phyloP scores from a whole-genome alignment of 106 monocot genomes.

The Vanilla planifolia region DNA sequence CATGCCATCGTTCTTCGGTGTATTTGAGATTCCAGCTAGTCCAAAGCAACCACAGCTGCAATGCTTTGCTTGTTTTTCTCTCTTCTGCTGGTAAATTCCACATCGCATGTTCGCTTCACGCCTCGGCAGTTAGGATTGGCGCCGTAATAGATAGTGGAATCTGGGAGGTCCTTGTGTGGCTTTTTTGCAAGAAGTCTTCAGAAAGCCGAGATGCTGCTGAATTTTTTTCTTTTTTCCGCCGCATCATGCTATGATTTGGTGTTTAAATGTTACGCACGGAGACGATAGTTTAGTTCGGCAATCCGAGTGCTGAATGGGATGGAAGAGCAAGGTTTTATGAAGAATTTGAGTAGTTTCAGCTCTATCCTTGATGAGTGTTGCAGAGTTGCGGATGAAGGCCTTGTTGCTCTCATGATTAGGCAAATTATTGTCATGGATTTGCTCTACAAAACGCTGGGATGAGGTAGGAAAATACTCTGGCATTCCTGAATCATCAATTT shows the following conservation, averaged over 20 bases:
- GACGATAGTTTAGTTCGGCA: constrained; percentile 21
- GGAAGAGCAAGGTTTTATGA: constrained; percentile 8
- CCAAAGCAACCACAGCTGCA: constrained; percentile 13
- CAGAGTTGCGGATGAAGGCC: constrained; percentile 6
- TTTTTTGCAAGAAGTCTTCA: constrained; percentile 29
- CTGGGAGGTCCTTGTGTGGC: constrained; percentile 18
- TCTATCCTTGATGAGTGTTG: constrained; percentile 39
- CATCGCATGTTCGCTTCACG: constrained; percentile 15
- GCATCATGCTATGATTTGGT: constrained; percentile 18
- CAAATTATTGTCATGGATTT: constrained; percentile 32
- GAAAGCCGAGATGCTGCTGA: constrained; percentile 9
- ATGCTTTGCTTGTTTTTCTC: constrained; percentile 23
- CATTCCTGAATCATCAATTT: too few species aligned
- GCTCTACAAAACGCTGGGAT: too few species aligned
- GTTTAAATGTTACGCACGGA: constrained; percentile 22
- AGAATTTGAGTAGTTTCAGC: constrained; percentile 13
- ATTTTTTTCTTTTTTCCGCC: background rate
- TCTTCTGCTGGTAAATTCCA: background rate
- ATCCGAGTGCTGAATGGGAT: constrained; percentile 21
- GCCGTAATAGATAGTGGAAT: constrained; percentile 13
- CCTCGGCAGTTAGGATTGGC: constrained; percentile 15
- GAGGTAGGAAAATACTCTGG: too few species aligned
- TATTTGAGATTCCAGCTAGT: constrained; percentile 7
- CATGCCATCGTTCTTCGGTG: background rate
- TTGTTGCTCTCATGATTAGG: constrained; percentile 16